Base-by-base conservation (phyloP, 2,329 filamentous ascomycete species). In the Botrytis paeoniae region DNA sequence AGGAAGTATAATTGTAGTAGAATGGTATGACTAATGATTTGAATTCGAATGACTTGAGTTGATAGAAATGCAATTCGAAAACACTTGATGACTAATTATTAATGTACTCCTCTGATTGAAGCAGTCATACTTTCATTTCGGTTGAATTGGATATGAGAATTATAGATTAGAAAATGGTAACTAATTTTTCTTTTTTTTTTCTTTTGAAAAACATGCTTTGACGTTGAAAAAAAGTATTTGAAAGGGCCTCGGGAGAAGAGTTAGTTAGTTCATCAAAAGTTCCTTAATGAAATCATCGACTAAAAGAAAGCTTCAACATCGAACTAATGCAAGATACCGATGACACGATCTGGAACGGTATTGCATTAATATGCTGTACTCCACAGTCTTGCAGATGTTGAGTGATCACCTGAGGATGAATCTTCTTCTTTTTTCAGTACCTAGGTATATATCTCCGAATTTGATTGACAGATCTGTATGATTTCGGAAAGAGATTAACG, bases 251-350 rank as follows among this genome's bases (percentile, higher is more conserved):
- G 48, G 48, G 4, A 51, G 48, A 10, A 48, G 45, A 48, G 3
- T 25, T 48, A 25, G 3, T 25, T 63, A 63, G n/a, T 32, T 29
- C 37, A 43, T 16, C 9, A 14, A 48, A 18, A 20, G 25, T 63
- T 69, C 35, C 16, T 41, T 22, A 12, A 32, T 32, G 29, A 59
- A 59, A n/a, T 29, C 41, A 51, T 63, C 51, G 59, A 60, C 37
- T 69, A 57, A 29, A 16, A 41, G 37, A 45, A 70, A 71, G 57
- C 59, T 71, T 63, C 59, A 54, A 63, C 59, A 25, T 51, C 18
- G 14, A 63, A 62, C 69, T 71, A 63, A 71, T 71, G 69, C 69
- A 63, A 63, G 69, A 63, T 63, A 48, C 69, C 69, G 69, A 41
- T 54, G 43, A 39, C 69, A 71, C 60, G 29, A 63, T 35, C 20